A percentile compares a stretch with the other conserved stretches of the same genome.
Conservation (phyloP, 139 green algal species). For the Micromonas pusilla region DNA sequence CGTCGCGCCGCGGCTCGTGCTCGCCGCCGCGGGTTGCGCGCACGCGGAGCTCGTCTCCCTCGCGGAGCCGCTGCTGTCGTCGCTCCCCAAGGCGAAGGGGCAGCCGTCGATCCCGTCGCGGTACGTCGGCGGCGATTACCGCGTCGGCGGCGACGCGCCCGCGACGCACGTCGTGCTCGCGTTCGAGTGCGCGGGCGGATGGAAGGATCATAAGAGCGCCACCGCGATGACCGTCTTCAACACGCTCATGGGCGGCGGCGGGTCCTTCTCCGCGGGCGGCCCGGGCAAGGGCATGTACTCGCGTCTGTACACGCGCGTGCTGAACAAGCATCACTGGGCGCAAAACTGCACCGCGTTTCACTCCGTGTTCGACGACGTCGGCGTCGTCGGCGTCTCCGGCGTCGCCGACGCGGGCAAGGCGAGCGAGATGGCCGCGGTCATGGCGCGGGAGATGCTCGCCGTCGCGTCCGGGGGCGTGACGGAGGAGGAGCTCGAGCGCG, state of each 20-base stretch:
- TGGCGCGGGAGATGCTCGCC: constrained; percentile 43
- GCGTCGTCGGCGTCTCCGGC: constrained; percentile 69
- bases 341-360: constrained; percentile 64
- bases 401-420: constrained; percentile 39
- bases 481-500: constrained; percentile 72
- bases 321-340: constrained; percentile 71
- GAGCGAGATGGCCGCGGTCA: constrained; percentile 47
- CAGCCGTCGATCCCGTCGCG: constrained; percentile 29
- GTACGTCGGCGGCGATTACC: constrained; percentile 55
- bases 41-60: constrained; percentile 62
- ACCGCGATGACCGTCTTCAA: constrained; percentile 69
- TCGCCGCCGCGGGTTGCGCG: constrained; percentile 73
- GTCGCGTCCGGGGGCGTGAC: constrained; percentile 41
- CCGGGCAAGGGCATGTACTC: constrained; percentile 98
- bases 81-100: constrained; percentile 6
- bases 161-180: constrained; percentile 57
- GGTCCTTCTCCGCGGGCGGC: constrained; percentile 76
- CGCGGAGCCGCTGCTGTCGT: constrained; percentile 36
- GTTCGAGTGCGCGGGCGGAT: constrained; percentile 77
- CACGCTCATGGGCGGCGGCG: constrained; percentile 70
- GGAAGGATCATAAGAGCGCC: constrained; percentile 75
- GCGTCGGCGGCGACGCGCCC: constrained; percentile 10
- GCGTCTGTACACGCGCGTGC: constrained; percentile 86
- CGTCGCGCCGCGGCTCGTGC: constrained; percentile 65
- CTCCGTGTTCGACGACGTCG: constrained; percentile 74